Evolutionary conservation across 169 alveolate genomes (phyloP).

Genomic region (Plasmodium vivax): DNA sequence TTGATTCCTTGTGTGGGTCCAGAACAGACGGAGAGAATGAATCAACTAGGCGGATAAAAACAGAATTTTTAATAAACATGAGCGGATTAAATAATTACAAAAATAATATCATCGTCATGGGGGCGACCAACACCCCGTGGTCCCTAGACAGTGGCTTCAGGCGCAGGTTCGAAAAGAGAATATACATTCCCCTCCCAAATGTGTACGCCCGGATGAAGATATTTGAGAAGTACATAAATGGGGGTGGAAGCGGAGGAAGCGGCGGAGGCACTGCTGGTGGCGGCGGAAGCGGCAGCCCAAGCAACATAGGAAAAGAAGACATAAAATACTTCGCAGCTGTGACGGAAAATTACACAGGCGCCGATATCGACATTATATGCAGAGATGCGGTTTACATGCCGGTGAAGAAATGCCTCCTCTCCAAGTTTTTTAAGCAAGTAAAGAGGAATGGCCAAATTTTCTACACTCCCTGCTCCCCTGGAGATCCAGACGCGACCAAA

Average conservation of each 20-base stretch:
- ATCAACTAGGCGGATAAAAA: slow-evolving; percentile 97
- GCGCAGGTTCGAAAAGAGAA: slow-evolving; percentile 97
- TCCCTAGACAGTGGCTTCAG: slow-evolving; percentile 98
- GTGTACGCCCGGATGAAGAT: slow-evolving; percentile 90
- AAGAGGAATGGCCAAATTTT: slow-evolving; percentile 45
- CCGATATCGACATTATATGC: slow-evolving; percentile 79
- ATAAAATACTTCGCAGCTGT: slow-evolving; percentile 76
- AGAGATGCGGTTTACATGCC: slow-evolving; percentile 83
- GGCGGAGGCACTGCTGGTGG: slow-evolving; percentile 87
- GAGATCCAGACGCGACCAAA: slow-evolving; percentile 82
- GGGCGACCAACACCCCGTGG: slow-evolving; percentile 96
- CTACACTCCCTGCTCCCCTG: slow-evolving; percentile 87
- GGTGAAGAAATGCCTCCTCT: slow-evolving; percentile 77
- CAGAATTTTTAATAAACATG: slow-evolving; percentile 99
- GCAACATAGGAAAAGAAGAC: slow-evolving; percentile 87
- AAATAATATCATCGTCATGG: slow-evolving; percentile 79
- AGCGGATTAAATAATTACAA: slow-evolving; percentile 89
- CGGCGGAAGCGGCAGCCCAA: slow-evolving; percentile 80
- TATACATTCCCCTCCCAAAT: slow-evolving; percentile 99
- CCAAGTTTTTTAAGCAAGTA: slow-evolving; percentile 80
- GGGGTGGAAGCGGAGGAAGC: slow-evolving; percentile 75
- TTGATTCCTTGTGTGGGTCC: slow-evolving; percentile 97
- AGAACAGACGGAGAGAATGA: slow-evolving; percentile 97
- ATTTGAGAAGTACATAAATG: slow-evolving; percentile 84
- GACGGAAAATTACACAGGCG: slow-evolving; percentile 85